A percentile compares a stretch with the other conserved stretches of the same genome.
Conservation (phyloP, 805 yeast species). For the Gaillardinia entomophila region DNA sequence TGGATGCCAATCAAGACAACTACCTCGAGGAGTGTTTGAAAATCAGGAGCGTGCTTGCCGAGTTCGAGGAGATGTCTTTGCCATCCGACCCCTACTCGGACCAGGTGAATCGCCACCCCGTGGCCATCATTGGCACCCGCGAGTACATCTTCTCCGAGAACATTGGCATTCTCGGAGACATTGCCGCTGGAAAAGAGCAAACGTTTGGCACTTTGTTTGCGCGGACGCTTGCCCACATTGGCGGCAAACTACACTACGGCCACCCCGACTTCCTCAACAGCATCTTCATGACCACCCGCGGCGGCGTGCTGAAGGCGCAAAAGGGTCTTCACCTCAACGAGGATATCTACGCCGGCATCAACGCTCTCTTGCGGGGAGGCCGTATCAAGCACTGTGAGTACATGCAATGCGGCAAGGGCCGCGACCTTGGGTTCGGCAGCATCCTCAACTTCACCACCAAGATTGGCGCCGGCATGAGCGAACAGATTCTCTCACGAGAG, state of each 20-base stretch:
- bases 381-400: slow-evolving; percentile 79
- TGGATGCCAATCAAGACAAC: slow-evolving; percentile 83
- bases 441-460: slow-evolving; percentile 77
- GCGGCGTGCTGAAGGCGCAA: slow-evolving; percentile 84
- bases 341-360: slow-evolving; percentile 85
- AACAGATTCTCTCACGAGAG: slow-evolving; percentile 77
- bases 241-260: slow-evolving; percentile 81
- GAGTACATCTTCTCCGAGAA: slow-evolving; percentile 82
- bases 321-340: slow-evolving; percentile 78
- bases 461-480: slow-evolving; percentile 90
- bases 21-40: slow-evolving; percentile 78
- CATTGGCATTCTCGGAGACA: slow-evolving; percentile 75
- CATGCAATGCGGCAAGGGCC: slow-evolving; percentile 80
- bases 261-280: slow-evolving; percentile 80
- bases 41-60: slow-evolving; percentile 67
- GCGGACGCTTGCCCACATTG: slow-evolving; percentile 73
- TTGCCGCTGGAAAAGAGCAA: slow-evolving; percentile 86
- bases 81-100: slow-evolving; percentile 8
- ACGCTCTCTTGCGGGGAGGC: slow-evolving; percentile 74
- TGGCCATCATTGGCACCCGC: slow-evolving; percentile 79
- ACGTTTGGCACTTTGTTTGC: slow-evolving; percentile 84
- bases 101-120: slow-evolving; percentile 40
- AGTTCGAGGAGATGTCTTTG: slow-evolving; percentile 55
- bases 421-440: slow-evolving; percentile 81
- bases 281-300: slow-evolving; percentile 75